Base-by-base conservation (phyloP, 1,284 basidiomycete species). In the Pascua sp. region DNA sequence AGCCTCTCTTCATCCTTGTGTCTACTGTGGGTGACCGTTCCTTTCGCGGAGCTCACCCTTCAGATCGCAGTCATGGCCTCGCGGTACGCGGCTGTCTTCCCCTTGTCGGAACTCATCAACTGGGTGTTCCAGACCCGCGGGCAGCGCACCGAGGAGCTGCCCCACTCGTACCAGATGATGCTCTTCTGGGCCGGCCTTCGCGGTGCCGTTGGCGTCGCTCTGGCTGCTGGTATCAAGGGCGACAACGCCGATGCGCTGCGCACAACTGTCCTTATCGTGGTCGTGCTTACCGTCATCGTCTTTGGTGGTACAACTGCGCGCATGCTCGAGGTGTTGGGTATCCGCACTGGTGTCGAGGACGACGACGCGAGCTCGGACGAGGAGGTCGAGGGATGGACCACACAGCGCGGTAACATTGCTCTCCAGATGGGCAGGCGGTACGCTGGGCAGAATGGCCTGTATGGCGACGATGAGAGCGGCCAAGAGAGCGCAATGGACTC, bases 101-200 rank as follows among this genome's bases (percentile, higher is more conserved):
- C 96, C 0, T 84, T 98, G n/a, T 92, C 93, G 4, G 90, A 92
- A 69, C 83, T 85, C 17, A 93, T 99, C 84, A 98, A 99, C 78
- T 82, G 95, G 64, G 64, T 83, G 61, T 90, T 91, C 81, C 87
- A 90, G 55, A 88, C 87, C 3, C 85, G 92, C 1, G 90, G 91
- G 1, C 90, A 92, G 67, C 83, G 90, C 40, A 78, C 82, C 37
- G 91, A 95, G 64, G 92, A 95, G 68, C 80, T 96, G 5, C 92
- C 93, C 0, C 92, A 96, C 73, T 92, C 91, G 15, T 95, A 96
- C 68, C 92, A 95, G 69, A 93, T 94, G 90, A 93, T 96, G 94
- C 80, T 98, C 17, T 98, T 98, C 79, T 99, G 95, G 96, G 95
- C 95, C 0, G 96, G 96, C 9, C 80, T 98, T 51, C 84, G 95